These are phyloP conservation scores for Scutellospora calospora DNA, from an alignment of 371 early-diverging fungal species.

Conservation along the genomic window DNA sequence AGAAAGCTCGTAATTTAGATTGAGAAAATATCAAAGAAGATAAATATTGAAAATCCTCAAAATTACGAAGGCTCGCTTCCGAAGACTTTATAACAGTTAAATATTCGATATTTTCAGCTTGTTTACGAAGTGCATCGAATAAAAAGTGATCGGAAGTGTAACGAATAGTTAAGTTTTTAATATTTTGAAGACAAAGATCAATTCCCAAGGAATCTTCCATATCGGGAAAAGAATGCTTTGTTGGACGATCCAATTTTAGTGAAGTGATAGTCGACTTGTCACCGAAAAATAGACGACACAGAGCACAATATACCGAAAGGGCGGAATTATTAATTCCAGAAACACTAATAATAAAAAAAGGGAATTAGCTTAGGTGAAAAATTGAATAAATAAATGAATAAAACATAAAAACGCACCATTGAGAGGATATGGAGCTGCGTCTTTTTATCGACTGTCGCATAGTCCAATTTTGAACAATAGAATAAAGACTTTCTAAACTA, in stretches of 20 bases:
- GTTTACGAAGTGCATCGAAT: constrained; percentile 16
- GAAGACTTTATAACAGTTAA: constrained; percentile 17
- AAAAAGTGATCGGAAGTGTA: constrained; percentile 3
- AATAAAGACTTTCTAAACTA: constrained; percentile 22
- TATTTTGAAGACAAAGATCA: not conserved
- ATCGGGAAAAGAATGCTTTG: not conserved
- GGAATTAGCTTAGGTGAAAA: not conserved
- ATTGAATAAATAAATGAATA: not conserved
- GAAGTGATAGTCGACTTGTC: not conserved
- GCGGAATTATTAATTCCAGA: not conserved
- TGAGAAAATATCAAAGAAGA: constrained; percentile 30
- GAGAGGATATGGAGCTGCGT: not conserved
- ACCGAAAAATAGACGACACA: constrained; percentile 4
- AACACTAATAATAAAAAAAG: not conserved
- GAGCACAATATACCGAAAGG: not conserved
- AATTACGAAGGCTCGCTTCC: not conserved
- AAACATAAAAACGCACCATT: not conserved
- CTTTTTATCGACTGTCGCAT: not conserved
- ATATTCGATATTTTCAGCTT: not conserved
- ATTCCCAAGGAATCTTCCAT: not conserved
- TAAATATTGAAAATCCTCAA: constrained; percentile 10
- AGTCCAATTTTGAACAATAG: constrained; percentile 9
- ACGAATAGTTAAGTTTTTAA: constrained; percentile 15
- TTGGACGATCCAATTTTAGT: constrained; percentile 12
- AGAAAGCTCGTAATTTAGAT: not conserved